These are phyloP conservation scores for Naegleria gruberi DNA, from an alignment of 208 protist genomes.

Conservation along the genomic window DNA sequence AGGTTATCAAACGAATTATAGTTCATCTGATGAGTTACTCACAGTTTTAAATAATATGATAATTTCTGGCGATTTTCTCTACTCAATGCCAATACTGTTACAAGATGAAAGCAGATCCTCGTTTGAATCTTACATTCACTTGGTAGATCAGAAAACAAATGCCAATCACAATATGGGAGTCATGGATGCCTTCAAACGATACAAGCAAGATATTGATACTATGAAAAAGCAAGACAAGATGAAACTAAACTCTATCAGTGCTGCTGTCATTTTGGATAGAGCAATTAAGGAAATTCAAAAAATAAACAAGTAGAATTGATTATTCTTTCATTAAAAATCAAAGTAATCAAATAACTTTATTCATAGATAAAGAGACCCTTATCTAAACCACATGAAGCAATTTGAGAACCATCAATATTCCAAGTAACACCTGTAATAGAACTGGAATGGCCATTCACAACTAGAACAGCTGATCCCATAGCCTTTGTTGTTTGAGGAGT, in stretches of 20 bases:
- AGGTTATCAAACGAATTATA: not conserved
- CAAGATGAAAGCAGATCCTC: not conserved
- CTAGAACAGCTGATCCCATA: no score
- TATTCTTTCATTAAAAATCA: no score
- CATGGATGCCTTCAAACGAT: not conserved
- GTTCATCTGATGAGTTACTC: not conserved
- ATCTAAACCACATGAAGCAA: not conserved
- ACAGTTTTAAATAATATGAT: not conserved
- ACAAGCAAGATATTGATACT: not conserved
- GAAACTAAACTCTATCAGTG: not conserved
- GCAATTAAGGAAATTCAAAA: not conserved
- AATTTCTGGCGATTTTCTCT: not conserved
- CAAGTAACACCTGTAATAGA: not conserved
- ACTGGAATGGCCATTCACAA: not conserved
- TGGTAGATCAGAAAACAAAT: not conserved
- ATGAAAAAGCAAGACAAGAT: not conserved
- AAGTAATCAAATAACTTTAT: not conserved
- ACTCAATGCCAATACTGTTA: not conserved
- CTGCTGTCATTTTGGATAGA: not conserved
- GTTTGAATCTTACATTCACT: not conserved
- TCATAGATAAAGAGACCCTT: not conserved
- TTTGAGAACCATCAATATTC: not conserved
- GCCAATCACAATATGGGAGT: not conserved
- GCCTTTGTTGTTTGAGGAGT: not conserved
- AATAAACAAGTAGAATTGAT: not conserved